A percentile compares a stretch with the other conserved stretches of the same genome.
Evolutionary conservation across 75 land plant genomes (phyloP).

Genomic region (Selaginella moellendorffii): DNA sequence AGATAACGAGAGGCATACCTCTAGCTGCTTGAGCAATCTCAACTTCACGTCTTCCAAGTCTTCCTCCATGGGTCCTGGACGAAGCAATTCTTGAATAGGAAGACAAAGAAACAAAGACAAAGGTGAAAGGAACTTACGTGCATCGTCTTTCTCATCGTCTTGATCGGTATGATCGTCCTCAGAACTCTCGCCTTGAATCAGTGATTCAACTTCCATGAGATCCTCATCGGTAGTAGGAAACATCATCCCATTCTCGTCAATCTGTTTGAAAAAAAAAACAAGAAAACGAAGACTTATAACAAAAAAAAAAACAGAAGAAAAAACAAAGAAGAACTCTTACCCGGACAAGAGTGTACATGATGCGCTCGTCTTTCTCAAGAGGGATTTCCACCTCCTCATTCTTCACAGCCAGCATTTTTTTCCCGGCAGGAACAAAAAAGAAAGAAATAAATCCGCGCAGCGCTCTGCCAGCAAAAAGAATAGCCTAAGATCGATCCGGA

Average conservation of each 20-base stretch:
- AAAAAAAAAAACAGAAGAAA: background rate
- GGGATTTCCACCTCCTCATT: background rate
- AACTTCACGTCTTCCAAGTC: background rate
- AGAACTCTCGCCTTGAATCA: conserved; percentile 2
- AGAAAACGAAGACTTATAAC: background rate
- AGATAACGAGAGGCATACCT: too few species aligned
- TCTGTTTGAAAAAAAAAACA: conserved; percentile 9
- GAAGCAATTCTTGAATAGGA: background rate
- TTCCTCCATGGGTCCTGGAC: background rate
- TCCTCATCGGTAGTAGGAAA: conserved; percentile 27
- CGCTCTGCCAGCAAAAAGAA: too few species aligned
- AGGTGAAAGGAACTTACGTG: background rate
- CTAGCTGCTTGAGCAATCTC: background rate
- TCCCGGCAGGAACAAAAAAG: background rate
- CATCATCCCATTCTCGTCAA: conserved; percentile 29
- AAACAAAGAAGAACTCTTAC: background rate
- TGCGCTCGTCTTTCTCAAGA: background rate
- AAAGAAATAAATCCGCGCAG: background rate
- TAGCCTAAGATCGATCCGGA: background rate
- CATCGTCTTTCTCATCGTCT: background rate
- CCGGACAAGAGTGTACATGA: background rate
- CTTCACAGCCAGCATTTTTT: background rate
- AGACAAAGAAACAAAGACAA: too few species aligned
- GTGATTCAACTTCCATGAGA: conserved; percentile 16
- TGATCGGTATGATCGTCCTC: background rate